Evolutionary conservation across 371 early-diverging fungal genomes (phyloP).

Genomic region (Basidiobolus meristosporus): DNA sequence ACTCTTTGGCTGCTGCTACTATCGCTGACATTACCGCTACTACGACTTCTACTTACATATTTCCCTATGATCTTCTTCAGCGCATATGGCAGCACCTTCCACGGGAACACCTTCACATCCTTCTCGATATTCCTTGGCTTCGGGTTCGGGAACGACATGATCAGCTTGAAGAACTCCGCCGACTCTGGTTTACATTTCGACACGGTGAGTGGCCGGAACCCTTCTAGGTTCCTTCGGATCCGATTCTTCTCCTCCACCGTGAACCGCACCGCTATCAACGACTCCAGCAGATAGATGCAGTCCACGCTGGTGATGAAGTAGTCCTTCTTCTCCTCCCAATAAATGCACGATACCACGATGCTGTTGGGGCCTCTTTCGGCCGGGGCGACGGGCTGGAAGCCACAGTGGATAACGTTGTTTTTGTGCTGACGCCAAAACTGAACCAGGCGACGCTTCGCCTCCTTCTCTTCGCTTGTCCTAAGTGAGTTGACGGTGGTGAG

Average conservation of each 20-base stretch:
- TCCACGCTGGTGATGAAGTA: constrained; percentile 67
- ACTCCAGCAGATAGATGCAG: constrained; percentile 54
- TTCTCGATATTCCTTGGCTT: no score
- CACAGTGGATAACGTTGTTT: constrained; percentile 33
- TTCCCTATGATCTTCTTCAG: constrained; percentile 57
- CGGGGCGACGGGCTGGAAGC: constrained; percentile 29
- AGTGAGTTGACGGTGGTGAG: no score
- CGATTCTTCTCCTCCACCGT: constrained; percentile 73
- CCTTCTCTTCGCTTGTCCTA: constrained; percentile 36
- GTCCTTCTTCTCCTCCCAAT: constrained; percentile 52
- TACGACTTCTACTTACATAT: constrained; percentile 16
- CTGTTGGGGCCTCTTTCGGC: constrained; percentile 28
- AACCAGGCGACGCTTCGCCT: constrained; percentile 40
- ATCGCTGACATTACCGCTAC: no score
- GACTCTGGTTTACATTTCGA: no score
- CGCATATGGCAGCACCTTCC: constrained; percentile 36
- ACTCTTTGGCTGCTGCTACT: no score
- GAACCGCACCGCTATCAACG: no score
- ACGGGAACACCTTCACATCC: no score
- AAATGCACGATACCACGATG: constrained; percentile 64
- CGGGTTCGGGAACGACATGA: no score
- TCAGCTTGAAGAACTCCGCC: no score
- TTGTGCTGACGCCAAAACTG: constrained; percentile 48
- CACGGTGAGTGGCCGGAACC: constrained; percentile 64
- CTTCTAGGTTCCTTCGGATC: constrained; percentile 65